Base-by-base conservation (phyloP, 148 eudicot genomes). In the Silene conica region DNA sequence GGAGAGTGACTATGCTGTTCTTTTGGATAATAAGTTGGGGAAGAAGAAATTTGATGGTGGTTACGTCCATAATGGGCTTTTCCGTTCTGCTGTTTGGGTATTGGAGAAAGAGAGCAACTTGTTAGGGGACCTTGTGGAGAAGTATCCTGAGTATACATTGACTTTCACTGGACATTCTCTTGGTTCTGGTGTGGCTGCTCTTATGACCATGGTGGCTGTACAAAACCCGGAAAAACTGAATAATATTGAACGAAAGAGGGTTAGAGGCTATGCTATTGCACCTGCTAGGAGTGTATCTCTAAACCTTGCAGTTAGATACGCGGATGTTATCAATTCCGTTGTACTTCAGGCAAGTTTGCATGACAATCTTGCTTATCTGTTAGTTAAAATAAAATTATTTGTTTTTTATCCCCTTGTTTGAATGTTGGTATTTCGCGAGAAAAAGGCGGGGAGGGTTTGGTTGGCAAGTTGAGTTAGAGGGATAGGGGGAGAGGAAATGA, bases 251-350 rank as follows among this genome's bases (percentile, higher is more conserved):
- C 83, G 97, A 81, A 87, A 85, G 71, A 92, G 88, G 82, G 78
- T 95, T 54, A 90, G 97, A 80, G 85, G 96, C 72, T 96, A 74
- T 82, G 96, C 99, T 65, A 90, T 96, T 78, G 97, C 99, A 45
- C 99, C 99, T 19, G 94, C 99, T 25, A 84, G 99, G 76, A 90
- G 99, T 70, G 89, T 96, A 85, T 96, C 97, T n/a, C 83, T 96
- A 13, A 96, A 96, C 77, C 84, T 96, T 78, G 99, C 99, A 0
- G 94, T 96, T 73, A 86, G 88, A 84, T 92, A 96, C 83, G 96
- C 99, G 14, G 99, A 96, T 89, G 90, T 96, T 70, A 92, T 96
- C 82, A 86, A 96, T 63, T 90, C 99, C 0, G 73, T 96, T 71
- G 99, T 96, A 70, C 94, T 96, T 71, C 99, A 96, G 99, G 99